phyloP scores from a whole-genome alignment of 768 basidiomycete genomes.

The Megacollybia marginata region DNA sequence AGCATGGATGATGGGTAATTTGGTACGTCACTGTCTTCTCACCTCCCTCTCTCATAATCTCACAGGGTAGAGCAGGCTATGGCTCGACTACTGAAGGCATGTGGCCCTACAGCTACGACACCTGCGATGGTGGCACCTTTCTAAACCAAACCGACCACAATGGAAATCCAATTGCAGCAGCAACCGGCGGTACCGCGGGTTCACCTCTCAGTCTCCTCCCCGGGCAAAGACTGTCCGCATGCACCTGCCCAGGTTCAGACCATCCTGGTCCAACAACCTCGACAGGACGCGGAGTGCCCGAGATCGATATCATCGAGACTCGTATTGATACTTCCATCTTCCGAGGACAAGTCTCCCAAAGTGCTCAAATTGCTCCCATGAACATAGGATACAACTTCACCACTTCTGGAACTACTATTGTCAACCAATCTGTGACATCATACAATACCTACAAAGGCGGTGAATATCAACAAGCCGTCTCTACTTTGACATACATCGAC shows the following conservation, averaged over 20 bases:
- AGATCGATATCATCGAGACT: constrained; percentile 90
- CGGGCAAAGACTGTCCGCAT: constrained; percentile 81
- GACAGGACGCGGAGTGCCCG: constrained; percentile 76
- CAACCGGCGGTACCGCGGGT: constrained; percentile 44
- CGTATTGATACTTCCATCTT: constrained; percentile 51
- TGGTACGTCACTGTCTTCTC: constrained; percentile 25
- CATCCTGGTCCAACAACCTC: constrained; percentile 78
- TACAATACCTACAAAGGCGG: constrained; percentile 70
- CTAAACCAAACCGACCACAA: constrained; percentile 66
- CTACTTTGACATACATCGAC: constrained; percentile 52
- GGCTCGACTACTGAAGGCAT: constrained; percentile 85
- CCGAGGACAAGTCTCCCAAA: constrained; percentile 70
- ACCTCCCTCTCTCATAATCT: background rate
- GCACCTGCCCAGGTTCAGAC: constrained; percentile 79
- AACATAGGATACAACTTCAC: constrained; percentile 60
- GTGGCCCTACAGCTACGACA: constrained; percentile 81
- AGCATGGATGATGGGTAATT: constrained; percentile 75
- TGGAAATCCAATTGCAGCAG: constrained; percentile 50
- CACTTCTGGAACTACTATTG: constrained; percentile 44
- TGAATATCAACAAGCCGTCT: constrained; percentile 67
- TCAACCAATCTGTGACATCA: constrained; percentile 39
- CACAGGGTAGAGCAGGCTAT: constrained; percentile 75
- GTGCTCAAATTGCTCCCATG: constrained; percentile 75
- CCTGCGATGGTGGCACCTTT: constrained; percentile 79
- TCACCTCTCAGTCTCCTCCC: constrained; percentile 66